Percentiles rank a stretch among this genome's conserved stretches.
phyloP scores from a whole-genome alignment of 129 eudicot species.

The Artemisia annua region DNA sequence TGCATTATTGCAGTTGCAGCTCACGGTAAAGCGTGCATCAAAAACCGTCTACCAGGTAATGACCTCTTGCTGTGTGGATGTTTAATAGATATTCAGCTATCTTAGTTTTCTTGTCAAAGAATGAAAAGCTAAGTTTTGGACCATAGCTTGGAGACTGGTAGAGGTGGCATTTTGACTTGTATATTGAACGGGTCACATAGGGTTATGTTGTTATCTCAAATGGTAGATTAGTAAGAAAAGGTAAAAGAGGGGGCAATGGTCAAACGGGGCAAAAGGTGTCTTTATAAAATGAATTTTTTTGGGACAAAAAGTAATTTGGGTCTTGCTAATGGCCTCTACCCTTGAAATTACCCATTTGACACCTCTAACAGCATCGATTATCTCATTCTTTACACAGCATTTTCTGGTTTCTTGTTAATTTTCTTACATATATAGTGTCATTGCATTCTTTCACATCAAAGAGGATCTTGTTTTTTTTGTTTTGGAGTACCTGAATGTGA shows the following conservation, averaged over 20 bases:
- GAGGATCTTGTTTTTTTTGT: background rate
- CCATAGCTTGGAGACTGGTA: conserved; percentile 1
- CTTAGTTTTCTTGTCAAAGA: conserved; percentile 1
- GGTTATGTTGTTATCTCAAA: background rate
- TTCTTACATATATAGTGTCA: conserved; percentile 13
- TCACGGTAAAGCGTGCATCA: conserved; percentile 86
- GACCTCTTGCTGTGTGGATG: background rate
- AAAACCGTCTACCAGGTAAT: conserved; percentile 95
- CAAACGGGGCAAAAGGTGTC: background rate
- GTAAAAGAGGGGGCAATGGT: too few relatives aligned
- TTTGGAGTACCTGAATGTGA: conserved; percentile 7
- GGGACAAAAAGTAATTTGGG: background rate
- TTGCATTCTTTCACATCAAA: background rate
- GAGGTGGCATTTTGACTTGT: conserved; percentile 14
- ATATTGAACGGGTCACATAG: background rate
- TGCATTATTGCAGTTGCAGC: conserved; percentile 94
- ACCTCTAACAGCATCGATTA: background rate
- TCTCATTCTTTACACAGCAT: conserved; percentile 6
- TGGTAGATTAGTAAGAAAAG: background rate
- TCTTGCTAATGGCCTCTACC: background rate
- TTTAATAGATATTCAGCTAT: background rate
- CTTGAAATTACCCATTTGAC: background rate
- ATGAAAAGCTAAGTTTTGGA: background rate
- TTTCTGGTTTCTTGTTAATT: conserved; percentile 9
- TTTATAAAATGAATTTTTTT: background rate